Evolutionary conservation across 2,329 filamentous ascomycete genomes (phyloP).

Genomic region (Penicillium olsonii): DNA sequence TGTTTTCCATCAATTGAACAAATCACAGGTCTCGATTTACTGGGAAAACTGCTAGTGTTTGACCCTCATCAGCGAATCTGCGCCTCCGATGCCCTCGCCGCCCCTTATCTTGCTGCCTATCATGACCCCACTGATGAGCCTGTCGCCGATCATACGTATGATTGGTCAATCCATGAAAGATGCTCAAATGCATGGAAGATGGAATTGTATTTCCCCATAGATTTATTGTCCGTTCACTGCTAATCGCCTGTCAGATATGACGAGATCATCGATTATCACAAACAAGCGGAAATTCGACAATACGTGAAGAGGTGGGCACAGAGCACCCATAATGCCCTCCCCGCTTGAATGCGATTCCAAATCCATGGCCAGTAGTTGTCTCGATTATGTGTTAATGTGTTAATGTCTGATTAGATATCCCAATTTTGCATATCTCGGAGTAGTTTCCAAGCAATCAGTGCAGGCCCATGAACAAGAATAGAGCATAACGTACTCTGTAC

Average conservation of each 20-base stretch:
- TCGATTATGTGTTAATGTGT: too few species aligned
- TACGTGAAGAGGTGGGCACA: not conserved
- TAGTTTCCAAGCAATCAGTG: too few species aligned
- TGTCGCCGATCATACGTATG: conserved; percentile 91
- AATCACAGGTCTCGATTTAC: conserved; percentile 74
- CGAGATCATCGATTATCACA: not conserved
- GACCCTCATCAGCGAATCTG: conserved; percentile 91
- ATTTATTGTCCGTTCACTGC: not conserved
- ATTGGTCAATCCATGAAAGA: conserved; percentile 98
- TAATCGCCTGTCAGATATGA: not conserved
- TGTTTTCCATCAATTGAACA: conserved; percentile 3
- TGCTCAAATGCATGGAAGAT: conserved; percentile 99
- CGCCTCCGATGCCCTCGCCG: conserved; percentile 77
- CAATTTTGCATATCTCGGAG: too few species aligned
- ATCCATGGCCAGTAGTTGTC: too few species aligned
- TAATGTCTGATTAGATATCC: too few species aligned
- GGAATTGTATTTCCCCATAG: conserved; percentile 75
- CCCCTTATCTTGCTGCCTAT: conserved; percentile 92
- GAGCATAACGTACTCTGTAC: too few species aligned
- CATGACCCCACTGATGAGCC: conserved; percentile 97
- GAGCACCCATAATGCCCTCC: not conserved
- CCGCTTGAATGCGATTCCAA: not conserved
- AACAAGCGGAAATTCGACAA: not conserved
- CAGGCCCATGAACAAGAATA: too few species aligned
- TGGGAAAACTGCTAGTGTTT: conserved; percentile 96